phyloP scores from a whole-genome alignment of 73 alveolate genomes.

The Halteria grandinella region DNA sequence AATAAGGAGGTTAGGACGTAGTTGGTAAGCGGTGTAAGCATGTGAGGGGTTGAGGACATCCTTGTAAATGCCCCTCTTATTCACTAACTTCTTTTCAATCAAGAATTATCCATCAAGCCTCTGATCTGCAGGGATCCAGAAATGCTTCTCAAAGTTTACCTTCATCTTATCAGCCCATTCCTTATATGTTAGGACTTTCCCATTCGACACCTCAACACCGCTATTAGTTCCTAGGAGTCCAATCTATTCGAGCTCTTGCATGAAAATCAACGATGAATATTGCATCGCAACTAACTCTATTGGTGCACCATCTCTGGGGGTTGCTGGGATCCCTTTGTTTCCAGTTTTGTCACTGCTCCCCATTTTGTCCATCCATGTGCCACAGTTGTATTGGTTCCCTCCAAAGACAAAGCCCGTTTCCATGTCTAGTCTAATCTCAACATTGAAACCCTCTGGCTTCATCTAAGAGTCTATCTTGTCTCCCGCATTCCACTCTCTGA shows the following conservation, averaged over 20 bases:
- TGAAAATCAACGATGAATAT: slow-evolving; percentile 80
- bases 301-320: slow-evolving; percentile 99
- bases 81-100: slow-evolving; percentile 65
- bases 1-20: slow-evolving; percentile 90
- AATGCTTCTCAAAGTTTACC: slow-evolving; percentile 81
- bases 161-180: slow-evolving; percentile 82
- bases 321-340: slow-evolving; percentile 96
- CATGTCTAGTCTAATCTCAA: slow-evolving; percentile 79
- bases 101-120: slow-evolving; percentile 55
- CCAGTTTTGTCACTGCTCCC: slow-evolving; percentile 93
- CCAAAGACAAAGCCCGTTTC: slow-evolving; percentile 95
- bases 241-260: slow-evolving; percentile 64
- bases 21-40: slow-evolving; percentile 85
- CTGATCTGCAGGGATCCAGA: slow-evolving; percentile 76
- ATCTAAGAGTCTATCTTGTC: slow-evolving; percentile 85
- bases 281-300: slow-evolving; percentile 91
- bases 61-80: slow-evolving; percentile 68
- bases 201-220: slow-evolving; percentile 69
- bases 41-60: slow-evolving; percentile 78
- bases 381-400: slow-evolving; percentile 96
- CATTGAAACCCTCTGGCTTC: slow-evolving; percentile 96
- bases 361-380: slow-evolving; percentile 99
- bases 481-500: slow-evolving; percentile 99
- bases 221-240: slow-evolving; percentile 55
- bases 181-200: slow-evolving; percentile 66